Evolutionary conservation across 495 filamentous ascomycete species (phyloP).

Genomic region (Podospora conica): DNA sequence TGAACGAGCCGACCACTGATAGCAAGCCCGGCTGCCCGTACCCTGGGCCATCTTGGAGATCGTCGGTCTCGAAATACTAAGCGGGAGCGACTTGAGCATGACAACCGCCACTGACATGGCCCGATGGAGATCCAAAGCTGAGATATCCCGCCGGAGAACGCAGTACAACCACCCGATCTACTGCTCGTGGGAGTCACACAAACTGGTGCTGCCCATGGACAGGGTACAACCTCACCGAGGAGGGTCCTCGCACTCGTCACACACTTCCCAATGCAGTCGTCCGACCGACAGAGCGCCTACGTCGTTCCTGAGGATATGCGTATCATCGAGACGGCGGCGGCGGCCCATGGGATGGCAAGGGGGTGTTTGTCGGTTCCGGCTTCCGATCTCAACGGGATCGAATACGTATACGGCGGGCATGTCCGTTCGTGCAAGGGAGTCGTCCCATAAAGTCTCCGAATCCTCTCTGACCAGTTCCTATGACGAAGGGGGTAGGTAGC

Average conservation of each 20-base stretch:
- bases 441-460: slow-evolving; percentile 15
- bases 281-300: neutral
- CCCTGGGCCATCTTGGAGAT: neutral
- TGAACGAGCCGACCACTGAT: neutral
- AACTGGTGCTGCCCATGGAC: neutral
- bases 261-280: slow-evolving; percentile 3
- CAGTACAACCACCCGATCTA: neutral
- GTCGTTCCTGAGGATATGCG: neutral
- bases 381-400: neutral
- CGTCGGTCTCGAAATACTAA: neutral
- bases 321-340: neutral
- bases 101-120: neutral
- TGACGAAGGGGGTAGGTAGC: neutral
- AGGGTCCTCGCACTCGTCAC: neutral
- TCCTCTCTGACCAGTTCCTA: neutral
- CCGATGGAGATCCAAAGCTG: neutral
- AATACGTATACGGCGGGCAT: neutral
- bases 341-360: neutral
- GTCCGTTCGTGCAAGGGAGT: neutral
- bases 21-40: neutral
- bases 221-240: neutral
- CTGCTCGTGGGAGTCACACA: neutral
- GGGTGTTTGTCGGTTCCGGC: neutral
- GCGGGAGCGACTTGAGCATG: neutral
- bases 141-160: neutral